Conservation (phyloP, 2,329 filamentous ascomycete species). For the Talaromyces sp. region DNA sequence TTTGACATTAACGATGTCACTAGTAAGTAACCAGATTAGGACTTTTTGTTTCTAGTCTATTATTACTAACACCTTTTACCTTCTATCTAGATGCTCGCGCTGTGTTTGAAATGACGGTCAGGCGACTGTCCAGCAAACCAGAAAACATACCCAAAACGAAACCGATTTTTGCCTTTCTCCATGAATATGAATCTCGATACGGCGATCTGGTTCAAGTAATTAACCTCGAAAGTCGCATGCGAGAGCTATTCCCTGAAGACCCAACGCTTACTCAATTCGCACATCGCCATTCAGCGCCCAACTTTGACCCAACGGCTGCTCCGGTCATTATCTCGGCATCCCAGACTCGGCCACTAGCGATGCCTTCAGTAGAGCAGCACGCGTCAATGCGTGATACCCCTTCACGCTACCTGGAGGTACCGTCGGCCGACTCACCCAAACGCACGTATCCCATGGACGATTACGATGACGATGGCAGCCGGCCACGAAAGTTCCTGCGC, state of each 20-base stretch:
- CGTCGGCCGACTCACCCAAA: slow-evolving; percentile 42
- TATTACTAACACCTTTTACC: slow-evolving; percentile 9
- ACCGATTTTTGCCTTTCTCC: slow-evolving; percentile 83
- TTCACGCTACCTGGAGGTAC: slow-evolving; percentile 28
- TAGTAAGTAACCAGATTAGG: slow-evolving; percentile 55
- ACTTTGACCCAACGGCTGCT: slow-evolving; percentile 77
- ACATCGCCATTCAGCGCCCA: slow-evolving; percentile 65
- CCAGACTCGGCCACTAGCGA: slow-evolving; percentile 64
- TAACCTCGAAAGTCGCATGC: slow-evolving; percentile 88
- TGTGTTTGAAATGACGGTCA: slow-evolving; percentile 92
- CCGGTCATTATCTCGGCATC: slow-evolving; percentile 77
- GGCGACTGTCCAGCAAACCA: slow-evolving; percentile 70
- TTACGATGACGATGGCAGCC: slow-evolving; percentile 62
- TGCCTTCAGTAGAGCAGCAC: slow-evolving; percentile 22
- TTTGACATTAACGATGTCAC: slow-evolving; percentile 89
- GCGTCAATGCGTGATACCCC: slow-evolving; percentile 30
- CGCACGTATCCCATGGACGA: slow-evolving; percentile 64
- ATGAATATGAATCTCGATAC: slow-evolving; percentile 90
- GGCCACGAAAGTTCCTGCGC: slow-evolving; percentile 78
- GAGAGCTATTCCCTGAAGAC: slow-evolving; percentile 86
- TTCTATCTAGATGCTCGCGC: slow-evolving; percentile 70
- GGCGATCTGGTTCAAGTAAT: slow-evolving; percentile 87
- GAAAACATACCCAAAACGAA: slow-evolving; percentile 72
- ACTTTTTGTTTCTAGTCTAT: slow-evolving; percentile 14
- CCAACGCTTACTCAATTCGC: slow-evolving; percentile 70